A percentile compares a stretch with the other conserved stretches of the same genome.
These are phyloP conservation scores for Schizophyllum commune DNA, from an alignment of 1,284 basidiomycete species.

Conservation along the genomic window DNA sequence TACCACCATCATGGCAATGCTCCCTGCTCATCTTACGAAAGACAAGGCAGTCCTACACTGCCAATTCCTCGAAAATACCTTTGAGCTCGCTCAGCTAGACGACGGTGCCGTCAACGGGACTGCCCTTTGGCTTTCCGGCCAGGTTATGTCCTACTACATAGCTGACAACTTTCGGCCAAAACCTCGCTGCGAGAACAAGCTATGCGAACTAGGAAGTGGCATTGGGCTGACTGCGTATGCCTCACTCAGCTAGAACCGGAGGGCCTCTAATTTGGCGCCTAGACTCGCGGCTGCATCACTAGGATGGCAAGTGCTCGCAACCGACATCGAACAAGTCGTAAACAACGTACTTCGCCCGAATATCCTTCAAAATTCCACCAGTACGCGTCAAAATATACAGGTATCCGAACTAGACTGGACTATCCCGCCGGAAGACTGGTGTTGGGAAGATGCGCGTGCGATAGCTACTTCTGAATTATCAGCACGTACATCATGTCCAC, in stretches of 20 bases:
- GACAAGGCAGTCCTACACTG: constrained; percentile 46
- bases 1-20: constrained; percentile 7
- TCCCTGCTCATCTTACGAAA: constrained; percentile 64
- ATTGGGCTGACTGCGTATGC: constrained; percentile 74
- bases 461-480: constrained; percentile 19
- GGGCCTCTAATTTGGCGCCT: constrained; percentile 12
- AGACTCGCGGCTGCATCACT: constrained; percentile 64
- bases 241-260: constrained; percentile 9
- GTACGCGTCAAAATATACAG: constrained; percentile 32
- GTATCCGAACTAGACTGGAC: constrained; percentile 65
- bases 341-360: constrained; percentile 61
- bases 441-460: constrained; percentile 35
- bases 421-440: constrained; percentile 43
- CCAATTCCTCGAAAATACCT: constrained; percentile 32
- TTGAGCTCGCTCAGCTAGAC: constrained; percentile 48
- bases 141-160: constrained; percentile 66
- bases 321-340: constrained; percentile 70
- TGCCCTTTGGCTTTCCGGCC: constrained; percentile 82
- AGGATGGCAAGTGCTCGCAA: constrained; percentile 74
- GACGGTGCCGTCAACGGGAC: constrained; percentile 71
- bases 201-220: constrained; percentile 78
- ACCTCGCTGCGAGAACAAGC: constrained; percentile 28
- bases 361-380: constrained; percentile 42
- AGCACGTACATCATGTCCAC: constrained; percentile 18
- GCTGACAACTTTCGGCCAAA: constrained; percentile 19